phyloP scores from a whole-genome alignment of 495 filamentous ascomycete species.

The Annulohypoxylon stygium region DNA sequence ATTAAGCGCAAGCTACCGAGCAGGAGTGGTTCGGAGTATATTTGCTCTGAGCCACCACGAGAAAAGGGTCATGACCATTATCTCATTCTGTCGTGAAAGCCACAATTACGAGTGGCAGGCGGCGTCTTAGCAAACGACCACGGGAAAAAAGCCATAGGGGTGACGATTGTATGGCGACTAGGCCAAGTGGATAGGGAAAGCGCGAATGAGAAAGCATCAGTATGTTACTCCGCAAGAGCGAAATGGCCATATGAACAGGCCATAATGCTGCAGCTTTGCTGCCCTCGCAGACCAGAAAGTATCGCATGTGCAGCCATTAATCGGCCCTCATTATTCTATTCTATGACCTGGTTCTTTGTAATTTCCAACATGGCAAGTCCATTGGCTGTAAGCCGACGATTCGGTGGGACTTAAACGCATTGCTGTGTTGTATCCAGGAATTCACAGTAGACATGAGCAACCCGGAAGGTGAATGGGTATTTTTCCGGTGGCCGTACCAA shows the following conservation, averaged over 20 bases:
- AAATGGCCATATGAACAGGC: neutral
- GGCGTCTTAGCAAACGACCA: constrained; percentile 20
- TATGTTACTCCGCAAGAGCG: neutral
- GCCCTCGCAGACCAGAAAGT: constrained; percentile 2
- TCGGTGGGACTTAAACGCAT: constrained; percentile 29
- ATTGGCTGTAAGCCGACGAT: constrained; percentile 24
- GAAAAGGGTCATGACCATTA: constrained; percentile 6
- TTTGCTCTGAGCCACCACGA: constrained; percentile 17
- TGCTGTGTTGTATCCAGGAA: constrained; percentile 42
- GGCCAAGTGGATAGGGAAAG: constrained; percentile 8
- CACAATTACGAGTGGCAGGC: constrained; percentile 22
- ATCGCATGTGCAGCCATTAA: neutral
- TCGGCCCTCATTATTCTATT: constrained; percentile 9
- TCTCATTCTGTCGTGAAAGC: constrained; percentile 9
- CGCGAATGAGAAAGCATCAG: constrained; percentile 3
- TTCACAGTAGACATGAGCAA: constrained; percentile 16
- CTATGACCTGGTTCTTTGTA: constrained; percentile 17
- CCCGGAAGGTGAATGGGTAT: constrained; percentile 8
- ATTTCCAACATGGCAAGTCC: constrained; percentile 33
- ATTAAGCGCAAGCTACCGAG: constrained; percentile 7
- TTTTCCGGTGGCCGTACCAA: constrained; percentile 36
- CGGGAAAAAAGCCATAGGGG: constrained; percentile 11
- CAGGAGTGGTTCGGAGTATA: constrained; percentile 9
- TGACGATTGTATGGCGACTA: constrained; percentile 4
- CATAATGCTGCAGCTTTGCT: neutral